Percentiles rank a stretch among this genome's conserved stretches.
These are phyloP conservation scores for Scleromitrula shiraiana DNA, from an alignment of 2,329 filamentous ascomycete genomes.

Conservation along the genomic window DNA sequence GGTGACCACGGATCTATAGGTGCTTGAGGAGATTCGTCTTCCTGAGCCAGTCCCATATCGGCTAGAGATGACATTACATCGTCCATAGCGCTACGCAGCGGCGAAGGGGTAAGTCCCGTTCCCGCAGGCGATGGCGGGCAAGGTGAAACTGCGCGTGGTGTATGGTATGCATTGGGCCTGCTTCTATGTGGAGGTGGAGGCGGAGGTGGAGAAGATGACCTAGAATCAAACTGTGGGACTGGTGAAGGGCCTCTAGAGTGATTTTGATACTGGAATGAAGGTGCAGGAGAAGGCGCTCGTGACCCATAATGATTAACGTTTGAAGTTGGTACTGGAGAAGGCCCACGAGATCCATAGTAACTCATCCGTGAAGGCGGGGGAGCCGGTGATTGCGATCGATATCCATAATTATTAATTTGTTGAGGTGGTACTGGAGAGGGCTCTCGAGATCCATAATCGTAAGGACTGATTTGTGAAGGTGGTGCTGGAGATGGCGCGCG, in stretches of 20 bases:
- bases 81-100: slow-evolving; percentile 90
- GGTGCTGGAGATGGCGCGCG: slow-evolving; percentile 23
- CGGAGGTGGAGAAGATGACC: slow-evolving; percentile 54
- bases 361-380: not conserved
- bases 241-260: slow-evolving; percentile 34
- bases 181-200: slow-evolving; percentile 81
- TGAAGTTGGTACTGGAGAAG: slow-evolving; percentile 12
- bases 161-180: slow-evolving; percentile 40
- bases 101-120: slow-evolving; percentile 75
- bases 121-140: slow-evolving; percentile 59
- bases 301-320: slow-evolving; percentile 33
- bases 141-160: slow-evolving; percentile 53
- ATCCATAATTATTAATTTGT: slow-evolving; percentile 25
- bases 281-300: slow-evolving; percentile 24
- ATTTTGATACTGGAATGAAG: slow-evolving; percentile 25
- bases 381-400: slow-evolving; percentile 22
- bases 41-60: slow-evolving; percentile 64
- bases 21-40: slow-evolving; percentile 46
- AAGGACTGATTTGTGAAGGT: slow-evolving; percentile 21
- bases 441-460: slow-evolving; percentile 32
- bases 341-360: not conserved
- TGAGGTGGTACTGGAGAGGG: slow-evolving; percentile 21
- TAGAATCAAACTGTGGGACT: slow-evolving; percentile 28
- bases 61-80: slow-evolving; percentile 94
- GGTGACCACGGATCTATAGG: slow-evolving; percentile 78